Percentiles rank a stretch among this genome's conserved stretches.
Conservation (phyloP, 108 stramenopile genomes). For the Fragilaria crotonensis region DNA sequence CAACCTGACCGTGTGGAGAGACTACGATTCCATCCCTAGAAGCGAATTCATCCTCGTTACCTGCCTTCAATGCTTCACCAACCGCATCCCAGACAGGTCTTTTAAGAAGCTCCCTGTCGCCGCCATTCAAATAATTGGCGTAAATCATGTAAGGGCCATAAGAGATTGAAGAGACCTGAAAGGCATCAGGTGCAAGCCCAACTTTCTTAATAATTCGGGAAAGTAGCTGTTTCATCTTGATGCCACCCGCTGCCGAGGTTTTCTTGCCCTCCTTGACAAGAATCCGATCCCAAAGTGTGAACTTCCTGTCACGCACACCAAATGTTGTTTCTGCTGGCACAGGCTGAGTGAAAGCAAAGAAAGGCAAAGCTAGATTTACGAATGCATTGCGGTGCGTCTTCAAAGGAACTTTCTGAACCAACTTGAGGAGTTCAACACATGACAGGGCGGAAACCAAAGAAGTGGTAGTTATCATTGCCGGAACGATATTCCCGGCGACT, state of each 20-base stretch:
- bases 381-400: conserved; percentile 85
- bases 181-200: conserved; percentile 25
- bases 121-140: conserved; percentile 75
- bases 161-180: conserved; percentile 57
- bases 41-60: conserved; percentile 36
- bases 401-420: conserved; percentile 73
- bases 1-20: neutral
- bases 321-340: conserved; percentile 62
- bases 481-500: conserved; percentile 96
- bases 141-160: conserved; percentile 77
- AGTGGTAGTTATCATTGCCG: conserved; percentile 98
- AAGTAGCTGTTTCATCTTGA: conserved; percentile 49
- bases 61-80: conserved; percentile 44
- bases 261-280: conserved; percentile 59
- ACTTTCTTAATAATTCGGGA: conserved; percentile 43
- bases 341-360: conserved; percentile 93
- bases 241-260: conserved; percentile 33
- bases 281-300: conserved; percentile 92
- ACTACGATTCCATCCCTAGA: conserved; percentile 12
- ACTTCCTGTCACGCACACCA: conserved; percentile 51
- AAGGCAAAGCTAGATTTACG: conserved; percentile 89
- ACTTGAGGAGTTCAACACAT: conserved; percentile 89
- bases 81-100: conserved; percentile 47
- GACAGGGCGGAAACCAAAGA: conserved; percentile 93
- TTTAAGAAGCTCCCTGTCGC: conserved; percentile 57